Evolutionary conservation across 1,284 basidiomycete species (phyloP), one percentile per base, ranked within the genome.

Genomic region (Schizopora paradoxa): DNA sequence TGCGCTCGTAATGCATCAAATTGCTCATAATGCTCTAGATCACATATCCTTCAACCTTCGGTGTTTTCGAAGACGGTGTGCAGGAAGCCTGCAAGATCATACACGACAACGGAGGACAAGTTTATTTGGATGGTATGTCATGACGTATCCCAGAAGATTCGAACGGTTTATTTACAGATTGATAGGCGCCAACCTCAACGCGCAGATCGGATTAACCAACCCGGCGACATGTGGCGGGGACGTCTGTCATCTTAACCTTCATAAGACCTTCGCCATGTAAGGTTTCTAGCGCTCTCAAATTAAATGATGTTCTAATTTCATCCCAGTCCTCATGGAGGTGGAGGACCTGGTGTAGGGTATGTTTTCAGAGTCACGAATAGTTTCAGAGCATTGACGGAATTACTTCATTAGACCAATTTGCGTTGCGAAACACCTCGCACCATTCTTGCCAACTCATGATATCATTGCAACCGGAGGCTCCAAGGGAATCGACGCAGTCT

Each of bases 221-320:
- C 92, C 95, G n/a, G 91, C 89, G 4, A 85, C 79, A 26, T 96
- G 94, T 60, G 95, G 95, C 42, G 95, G 93, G 47, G 95, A 99
- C 66, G 93, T 99, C 32, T 96, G 92, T 60, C 95, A 99, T 65
- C 76, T 98, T 72, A 99, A 99, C 69, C 70, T 99, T 41, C 95
- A 99, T 76, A 98, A 98, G 69, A 93, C 91, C 0, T 93, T 94
- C 59, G 83, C 88, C 5, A 94, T 94, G 87, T 90, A 59, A 48
- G 66, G 52, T 11, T 43, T 45, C 19, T 22, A 41, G 3, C 45
- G 41, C 23, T 43, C 5, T 35, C 37, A 21, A 32, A n/a, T 21
- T 45, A 0, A 40, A 27, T 38, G 42, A 59, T 21, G 53, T 33
- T 38, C 44, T 54, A 13, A 46, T 49, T 58, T 41, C 54, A 36